Percentiles rank a stretch among this genome's conserved stretches.
These are phyloP conservation scores for Aspergillus viridinutans DNA, from an alignment of 2,329 filamentous ascomycete species.

Conservation along the genomic window DNA sequence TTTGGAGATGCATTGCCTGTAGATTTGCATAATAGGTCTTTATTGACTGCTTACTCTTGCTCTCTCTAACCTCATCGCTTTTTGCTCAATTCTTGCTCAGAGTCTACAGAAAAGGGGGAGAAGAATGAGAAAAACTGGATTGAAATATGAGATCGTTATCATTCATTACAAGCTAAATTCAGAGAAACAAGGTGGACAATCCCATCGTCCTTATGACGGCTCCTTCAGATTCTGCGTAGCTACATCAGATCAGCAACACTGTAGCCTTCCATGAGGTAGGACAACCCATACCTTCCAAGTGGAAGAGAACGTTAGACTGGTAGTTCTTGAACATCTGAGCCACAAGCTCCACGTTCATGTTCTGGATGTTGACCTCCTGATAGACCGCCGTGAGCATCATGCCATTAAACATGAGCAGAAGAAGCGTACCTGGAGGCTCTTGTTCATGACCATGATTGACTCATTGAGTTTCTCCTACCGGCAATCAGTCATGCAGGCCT, in stretches of 20 bases:
- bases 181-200: neutral
- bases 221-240: conserved; percentile 81
- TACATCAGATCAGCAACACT: conserved; percentile 33
- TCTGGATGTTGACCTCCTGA: conserved; percentile 95
- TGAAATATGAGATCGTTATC: neutral
- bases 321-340: conserved; percentile 99
- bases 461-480: conserved; percentile 93
- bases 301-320: conserved; percentile 94
- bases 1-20: neutral
- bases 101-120: neutral
- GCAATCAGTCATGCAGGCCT: conserved; percentile 8
- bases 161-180: neutral
- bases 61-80: neutral
- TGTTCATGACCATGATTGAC: conserved; percentile 87
- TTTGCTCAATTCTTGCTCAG: neutral
- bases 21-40: no score
- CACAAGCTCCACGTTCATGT: conserved; percentile 97
- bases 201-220: conserved; percentile 51
- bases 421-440: conserved; percentile 68
- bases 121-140: neutral
- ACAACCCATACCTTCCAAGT: conserved; percentile 74
- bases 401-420: neutral
- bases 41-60: neutral
- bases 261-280: neutral
- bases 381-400: neutral